Conservation (phyloP, 2,329 filamentous ascomycete species). For the Trichoderma aggressivum region DNA sequence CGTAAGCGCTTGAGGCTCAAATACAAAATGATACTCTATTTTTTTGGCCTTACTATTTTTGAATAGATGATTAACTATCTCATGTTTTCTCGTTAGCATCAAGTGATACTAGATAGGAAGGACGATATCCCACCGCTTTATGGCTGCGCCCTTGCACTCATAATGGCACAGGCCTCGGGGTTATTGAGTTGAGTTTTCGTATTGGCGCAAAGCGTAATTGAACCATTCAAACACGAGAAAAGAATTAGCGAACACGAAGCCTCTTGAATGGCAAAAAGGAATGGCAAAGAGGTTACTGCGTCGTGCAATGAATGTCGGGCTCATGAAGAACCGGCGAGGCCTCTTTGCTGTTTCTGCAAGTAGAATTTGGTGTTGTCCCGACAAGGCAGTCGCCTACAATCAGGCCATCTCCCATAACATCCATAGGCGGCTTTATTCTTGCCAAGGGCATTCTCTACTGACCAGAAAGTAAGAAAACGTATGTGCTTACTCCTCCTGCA, state of each 20-base stretch:
- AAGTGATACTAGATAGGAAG: background rate
- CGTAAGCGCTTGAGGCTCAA: background rate
- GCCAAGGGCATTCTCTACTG: background rate
- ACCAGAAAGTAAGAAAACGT: background rate
- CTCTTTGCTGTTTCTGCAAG: background rate
- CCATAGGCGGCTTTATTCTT: background rate
- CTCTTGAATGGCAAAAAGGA: background rate
- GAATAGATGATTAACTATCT: background rate
- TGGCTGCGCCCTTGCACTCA: background rate
- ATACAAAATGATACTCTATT: background rate
- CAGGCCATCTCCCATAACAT: background rate
- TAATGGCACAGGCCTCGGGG: background rate
- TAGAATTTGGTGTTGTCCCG: background rate
- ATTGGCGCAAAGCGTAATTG: background rate
- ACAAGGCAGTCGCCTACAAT: background rate
- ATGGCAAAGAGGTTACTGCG: background rate
- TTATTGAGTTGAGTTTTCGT: background rate
- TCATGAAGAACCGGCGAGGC: background rate
- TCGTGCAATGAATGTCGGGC: too few relatives aligned
- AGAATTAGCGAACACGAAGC: background rate
- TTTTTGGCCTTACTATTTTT: background rate
- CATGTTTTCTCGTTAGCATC: background rate
- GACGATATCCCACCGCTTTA: background rate
- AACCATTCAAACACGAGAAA: background rate
- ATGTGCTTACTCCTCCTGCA: background rate